A percentile compares a stretch with the other conserved stretches of the same genome.
These are phyloP conservation scores for Sporodiniella umbellata DNA, from an alignment of 371 early-diverging fungal species.

Conservation along the genomic window DNA sequence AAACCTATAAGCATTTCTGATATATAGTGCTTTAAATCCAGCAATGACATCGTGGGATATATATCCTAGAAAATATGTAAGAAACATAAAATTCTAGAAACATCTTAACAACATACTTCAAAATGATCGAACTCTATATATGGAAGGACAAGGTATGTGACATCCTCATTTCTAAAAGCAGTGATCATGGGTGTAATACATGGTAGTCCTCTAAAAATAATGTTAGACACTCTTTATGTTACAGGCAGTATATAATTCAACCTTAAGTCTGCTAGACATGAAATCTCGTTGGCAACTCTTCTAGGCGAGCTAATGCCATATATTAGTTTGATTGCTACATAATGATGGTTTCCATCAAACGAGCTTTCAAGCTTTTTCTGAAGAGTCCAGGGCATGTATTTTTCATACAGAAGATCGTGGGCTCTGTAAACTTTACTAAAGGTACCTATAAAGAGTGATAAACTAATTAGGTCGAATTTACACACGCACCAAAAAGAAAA, in stretches of 20 bases:
- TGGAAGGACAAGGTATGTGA: constrained; percentile 79
- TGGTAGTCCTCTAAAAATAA: constrained; percentile 12
- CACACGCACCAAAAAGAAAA: too few relatives aligned
- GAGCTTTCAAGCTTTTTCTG: neutral
- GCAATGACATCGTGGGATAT: constrained; percentile 42
- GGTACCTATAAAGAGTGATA: constrained; percentile 60
- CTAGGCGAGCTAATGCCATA: constrained; percentile 78
- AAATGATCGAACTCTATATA: constrained; percentile 83
- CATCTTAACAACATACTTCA: constrained; percentile 40
- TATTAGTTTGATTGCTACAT: constrained; percentile 90
- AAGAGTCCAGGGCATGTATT: constrained; percentile 28
- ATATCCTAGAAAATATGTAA: constrained; percentile 3
- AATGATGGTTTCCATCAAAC: constrained; percentile 18
- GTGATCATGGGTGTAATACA: constrained; percentile 74
- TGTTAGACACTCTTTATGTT: neutral
- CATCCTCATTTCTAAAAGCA: constrained; percentile 72
- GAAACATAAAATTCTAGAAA: neutral
- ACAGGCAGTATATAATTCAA: too few relatives aligned
- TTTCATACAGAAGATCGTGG: constrained; percentile 60
- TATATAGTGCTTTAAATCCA: constrained; percentile 84
- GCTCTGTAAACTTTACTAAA: constrained; percentile 96
- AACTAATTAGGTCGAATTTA: neutral
- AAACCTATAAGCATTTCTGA: constrained; percentile 75
- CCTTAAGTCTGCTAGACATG: constrained; percentile 68
- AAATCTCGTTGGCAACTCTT: constrained; percentile 83